These are phyloP conservation scores for Clitopilus passeckerianus DNA, from an alignment of 768 basidiomycete species.

Conservation along the genomic window DNA sequence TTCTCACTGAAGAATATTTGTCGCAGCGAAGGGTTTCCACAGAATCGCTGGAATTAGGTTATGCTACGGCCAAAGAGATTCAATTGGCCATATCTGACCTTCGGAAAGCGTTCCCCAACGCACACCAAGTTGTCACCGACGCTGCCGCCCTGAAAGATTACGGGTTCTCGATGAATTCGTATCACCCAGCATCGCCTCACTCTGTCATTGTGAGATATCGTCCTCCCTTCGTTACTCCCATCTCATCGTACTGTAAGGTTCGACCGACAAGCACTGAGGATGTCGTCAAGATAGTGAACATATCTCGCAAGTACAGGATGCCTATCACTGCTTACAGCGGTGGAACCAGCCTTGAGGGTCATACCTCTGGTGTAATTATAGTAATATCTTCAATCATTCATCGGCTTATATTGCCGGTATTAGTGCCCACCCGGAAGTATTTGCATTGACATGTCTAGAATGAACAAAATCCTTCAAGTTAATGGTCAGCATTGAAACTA, in stretches of 20 bases:
- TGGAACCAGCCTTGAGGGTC: slow-evolving; percentile 85
- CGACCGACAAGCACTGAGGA: slow-evolving; percentile 69
- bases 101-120: slow-evolving; percentile 35
- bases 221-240: too few species aligned
- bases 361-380: slow-evolving; percentile 65
- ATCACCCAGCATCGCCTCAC: slow-evolving; percentile 56
- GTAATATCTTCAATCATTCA: neutral
- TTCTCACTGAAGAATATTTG: neutral
- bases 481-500: slow-evolving; percentile 42
- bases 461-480: slow-evolving; percentile 78
- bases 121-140: slow-evolving; percentile 46
- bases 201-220: slow-evolving; percentile 35
- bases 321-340: slow-evolving; percentile 83
- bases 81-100: slow-evolving; percentile 51
- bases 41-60: neutral
- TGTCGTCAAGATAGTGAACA: slow-evolving; percentile 74
- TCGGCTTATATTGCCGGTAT: slow-evolving; percentile 1
- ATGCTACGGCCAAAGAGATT: neutral
- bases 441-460: slow-evolving; percentile 75
- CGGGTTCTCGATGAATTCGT: slow-evolving; percentile 68
- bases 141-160: slow-evolving; percentile 44
- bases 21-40: neutral
- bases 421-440: slow-evolving; percentile 59
- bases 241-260: slow-evolving; percentile 29
- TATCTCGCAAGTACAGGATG: slow-evolving; percentile 66